Conservation (phyloP, 1,139 yeast species). For the Eremothecium gossypii region DNA sequence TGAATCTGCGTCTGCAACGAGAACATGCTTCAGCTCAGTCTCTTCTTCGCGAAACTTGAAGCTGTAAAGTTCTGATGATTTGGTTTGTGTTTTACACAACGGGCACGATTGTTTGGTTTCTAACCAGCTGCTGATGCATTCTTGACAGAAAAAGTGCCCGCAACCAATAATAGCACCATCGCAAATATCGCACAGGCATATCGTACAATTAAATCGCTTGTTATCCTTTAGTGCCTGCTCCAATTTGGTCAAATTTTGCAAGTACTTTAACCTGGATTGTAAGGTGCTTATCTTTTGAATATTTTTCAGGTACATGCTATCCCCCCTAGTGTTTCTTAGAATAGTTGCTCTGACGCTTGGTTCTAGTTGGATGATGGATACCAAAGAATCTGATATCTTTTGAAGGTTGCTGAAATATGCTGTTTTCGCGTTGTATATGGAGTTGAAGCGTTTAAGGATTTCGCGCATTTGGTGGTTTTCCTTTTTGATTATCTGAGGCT, state of each 20-base stretch:
- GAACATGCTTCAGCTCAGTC: not conserved
- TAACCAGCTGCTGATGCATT: conserved; percentile 70
- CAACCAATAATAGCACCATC: conserved; percentile 76
- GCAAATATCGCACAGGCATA: conserved; percentile 62
- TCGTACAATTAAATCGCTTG: conserved; percentile 45
- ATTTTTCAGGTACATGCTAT: conserved; percentile 12
- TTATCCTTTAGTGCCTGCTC: conserved; percentile 20
- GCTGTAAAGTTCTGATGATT: conserved; percentile 37
- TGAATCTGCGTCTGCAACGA: conserved; percentile 25
- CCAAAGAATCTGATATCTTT: conserved; percentile 70
- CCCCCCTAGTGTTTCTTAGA: conserved; percentile 22
- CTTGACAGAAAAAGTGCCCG: conserved; percentile 82
- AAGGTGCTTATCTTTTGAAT: conserved; percentile 32
- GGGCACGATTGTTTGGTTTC: conserved; percentile 55
- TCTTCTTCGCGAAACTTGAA: conserved; percentile 21
- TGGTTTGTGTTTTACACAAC: conserved; percentile 56
- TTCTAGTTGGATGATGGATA: conserved; percentile 23
- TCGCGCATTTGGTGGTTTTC: conserved; percentile 35
- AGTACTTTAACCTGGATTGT: conserved; percentile 51
- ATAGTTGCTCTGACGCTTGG: conserved; percentile 14
- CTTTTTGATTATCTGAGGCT: conserved; percentile 14
- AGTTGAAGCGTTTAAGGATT: conserved; percentile 46
- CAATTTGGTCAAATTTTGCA: conserved; percentile 40
- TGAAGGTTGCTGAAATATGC: conserved; percentile 80
- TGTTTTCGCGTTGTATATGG: conserved; percentile 65